These are phyloP conservation scores for Calonectria crousiana DNA, from an alignment of 2,329 filamentous ascomycete genomes.

Conservation along the genomic window DNA sequence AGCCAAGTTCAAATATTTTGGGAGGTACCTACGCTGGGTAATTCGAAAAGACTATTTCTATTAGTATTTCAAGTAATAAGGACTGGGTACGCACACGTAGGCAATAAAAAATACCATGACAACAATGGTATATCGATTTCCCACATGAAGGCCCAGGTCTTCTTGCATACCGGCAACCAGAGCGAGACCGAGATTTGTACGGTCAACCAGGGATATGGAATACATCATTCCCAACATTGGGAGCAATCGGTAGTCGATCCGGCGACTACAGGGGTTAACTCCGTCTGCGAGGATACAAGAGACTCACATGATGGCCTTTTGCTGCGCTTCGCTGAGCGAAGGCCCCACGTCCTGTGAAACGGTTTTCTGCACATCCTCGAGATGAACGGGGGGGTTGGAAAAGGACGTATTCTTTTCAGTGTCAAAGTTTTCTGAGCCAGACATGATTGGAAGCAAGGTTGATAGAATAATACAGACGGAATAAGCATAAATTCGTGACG, in stretches of 20 bases:
- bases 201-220: neutral
- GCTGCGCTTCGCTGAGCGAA: neutral
- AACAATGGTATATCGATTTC: constrained; percentile 3
- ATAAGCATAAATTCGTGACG: neutral
- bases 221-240: constrained; percentile 6
- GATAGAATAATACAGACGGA: neutral
- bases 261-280: neutral
- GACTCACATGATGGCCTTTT: neutral
- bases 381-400: neutral
- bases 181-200: neutral
- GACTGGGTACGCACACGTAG: neutral
- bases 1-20: neutral
- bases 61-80: neutral
- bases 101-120: neutral
- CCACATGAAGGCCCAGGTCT: neutral
- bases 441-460: neutral
- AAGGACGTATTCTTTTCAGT: neutral
- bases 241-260: neutral
- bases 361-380: neutral
- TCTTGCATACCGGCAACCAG: neutral
- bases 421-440: neutral
- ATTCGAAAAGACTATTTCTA: neutral
- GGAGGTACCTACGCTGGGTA: neutral
- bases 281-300: too few species aligned
- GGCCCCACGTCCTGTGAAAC: neutral